Evolutionary conservation across 2,329 filamentous ascomycete species (phyloP), one percentile per base, ranked within the genome.

Genomic region (Xylariomycetidae sp.): DNA sequence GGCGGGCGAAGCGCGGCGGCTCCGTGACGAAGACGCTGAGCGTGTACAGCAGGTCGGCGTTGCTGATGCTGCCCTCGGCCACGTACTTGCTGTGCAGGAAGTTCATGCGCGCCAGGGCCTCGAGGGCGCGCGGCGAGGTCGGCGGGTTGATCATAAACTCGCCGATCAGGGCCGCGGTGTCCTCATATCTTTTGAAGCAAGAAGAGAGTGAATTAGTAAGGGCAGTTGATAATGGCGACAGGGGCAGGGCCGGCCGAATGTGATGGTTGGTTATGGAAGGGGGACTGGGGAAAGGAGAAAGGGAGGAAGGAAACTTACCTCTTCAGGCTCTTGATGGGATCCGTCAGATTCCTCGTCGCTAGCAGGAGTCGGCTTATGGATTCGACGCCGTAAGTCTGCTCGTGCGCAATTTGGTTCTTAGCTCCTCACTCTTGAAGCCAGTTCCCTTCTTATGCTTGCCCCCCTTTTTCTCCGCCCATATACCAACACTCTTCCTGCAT

Each of bases 21-120:
- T 88, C 79, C 1, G 71, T 63, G 13, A 83, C 70, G 51, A 86
- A 86, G 0, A 86, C 66, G 27, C 62, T 63, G 4, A 64, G 52
- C 25, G 59, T 62, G 51, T 63, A 64, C 20, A 63, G 50, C 16
- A 64, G 40, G 45, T 63, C 59, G 8, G 41, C 49, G 38, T 64
- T 62, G 25, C 48, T 43, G 43, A 64, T 64, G 28, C 50, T 44
- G 23, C 59, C 59, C n/a, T 51, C 45, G 5, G 44, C 42, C 3
- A 49, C 38, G 50, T 62, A 62, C 25, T 44, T 46, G 42, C 45
- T 49, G 41, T 64, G 61, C 31, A 64, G 53, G 41, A 51, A 61
- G 50, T 63, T 64, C 52, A 62, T 59, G 33, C 61, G 59, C 10
- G 57, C 57, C 14, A 62, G 44, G 16, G 54, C 51, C 25, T 46